Base-by-base conservation (phyloP, 805 yeast genomes). In the Metschnikowia reukaufii region DNA sequence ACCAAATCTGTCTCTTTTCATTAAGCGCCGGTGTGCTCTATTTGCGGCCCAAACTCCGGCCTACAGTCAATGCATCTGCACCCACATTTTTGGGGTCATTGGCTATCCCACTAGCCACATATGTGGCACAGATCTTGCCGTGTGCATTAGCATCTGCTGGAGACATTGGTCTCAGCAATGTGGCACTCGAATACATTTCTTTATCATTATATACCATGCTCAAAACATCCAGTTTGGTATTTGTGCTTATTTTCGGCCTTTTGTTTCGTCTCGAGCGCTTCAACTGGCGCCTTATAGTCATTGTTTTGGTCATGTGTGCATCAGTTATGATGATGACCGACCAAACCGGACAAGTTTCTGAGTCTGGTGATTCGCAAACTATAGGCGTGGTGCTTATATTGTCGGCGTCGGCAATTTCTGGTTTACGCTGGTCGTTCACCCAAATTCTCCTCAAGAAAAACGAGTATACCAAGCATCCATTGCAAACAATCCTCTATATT, bases 401-500 rank as follows among this genome's bases (percentile, higher is more conserved):
- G 23, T 68, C 78, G 1, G 91, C 96, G 4, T 81, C 96, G 2
- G 77, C 86, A 62, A 77, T 89, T 68, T 84, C 94, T 13, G 99
- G 99, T 0, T 70, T 94, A 42, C 78, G 99, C 52, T 94, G 99
- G 99, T 92, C 96, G 1, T 79, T 91, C 51, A 90, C 98, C 1
- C 98, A 94, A 61, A 64, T 94, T 18, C 74, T 92, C 30, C 69
- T 94, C 41, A 84, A 78, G 54, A 75, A 71, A 36, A 82, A 82
- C 53, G 73, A 72, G 21, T 68, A 81, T 44, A 79, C 83, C 4
- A 77, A 78, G 32, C 84, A 91, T 60, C 95, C 99, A 2, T 81
- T 94, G 16, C 74, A 84, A 33, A 88, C 97, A 6, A 90, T 94
- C 36, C 73, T 86, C 55, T 88, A 87, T 61, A 67, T 94, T 15